Evolutionary conservation across 306 rosid genomes (phyloP).

Genomic region (Pueraria montana): DNA sequence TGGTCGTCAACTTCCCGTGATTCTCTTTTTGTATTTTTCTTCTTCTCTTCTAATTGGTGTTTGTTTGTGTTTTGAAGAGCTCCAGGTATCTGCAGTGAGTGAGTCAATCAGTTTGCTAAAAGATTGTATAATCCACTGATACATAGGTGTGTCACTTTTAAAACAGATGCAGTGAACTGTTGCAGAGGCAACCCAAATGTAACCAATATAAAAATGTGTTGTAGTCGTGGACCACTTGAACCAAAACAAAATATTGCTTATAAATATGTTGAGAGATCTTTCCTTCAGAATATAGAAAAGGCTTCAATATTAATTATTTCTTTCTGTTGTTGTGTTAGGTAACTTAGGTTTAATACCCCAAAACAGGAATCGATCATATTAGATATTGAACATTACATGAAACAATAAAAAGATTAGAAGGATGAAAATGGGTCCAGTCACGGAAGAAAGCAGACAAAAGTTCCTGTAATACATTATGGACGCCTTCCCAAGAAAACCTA

Average conservation of each 20-base stretch:
- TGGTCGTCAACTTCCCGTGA: background rate
- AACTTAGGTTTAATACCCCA: background rate
- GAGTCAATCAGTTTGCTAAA: background rate
- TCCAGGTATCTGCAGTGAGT: background rate
- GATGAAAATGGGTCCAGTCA: conserved; percentile 1
- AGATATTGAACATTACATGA: background rate
- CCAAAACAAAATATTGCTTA: conserved; percentile 1
- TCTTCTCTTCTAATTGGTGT: background rate
- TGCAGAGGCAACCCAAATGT: conserved; percentile 19
- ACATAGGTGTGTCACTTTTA: conserved; percentile 15
- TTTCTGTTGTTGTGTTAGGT: background rate
- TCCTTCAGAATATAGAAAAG: conserved; percentile 32
- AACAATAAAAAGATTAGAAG: background rate
- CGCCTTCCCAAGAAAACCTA: conserved; percentile 38
- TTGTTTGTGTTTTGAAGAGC: background rate
- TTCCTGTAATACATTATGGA: conserved; percentile 42
- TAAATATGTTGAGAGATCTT: background rate
- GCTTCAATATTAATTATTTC: background rate
- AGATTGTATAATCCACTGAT: background rate
- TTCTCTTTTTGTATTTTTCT: background rate
- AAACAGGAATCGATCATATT: background rate
- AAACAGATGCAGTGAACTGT: conserved; percentile 35
- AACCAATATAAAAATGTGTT: conserved; percentile 34
- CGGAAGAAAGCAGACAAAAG: conserved; percentile 46
- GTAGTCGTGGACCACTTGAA: conserved; percentile 26